Conservation (phyloP, 768 basidiomycete genomes). For the Trametes elegans region DNA sequence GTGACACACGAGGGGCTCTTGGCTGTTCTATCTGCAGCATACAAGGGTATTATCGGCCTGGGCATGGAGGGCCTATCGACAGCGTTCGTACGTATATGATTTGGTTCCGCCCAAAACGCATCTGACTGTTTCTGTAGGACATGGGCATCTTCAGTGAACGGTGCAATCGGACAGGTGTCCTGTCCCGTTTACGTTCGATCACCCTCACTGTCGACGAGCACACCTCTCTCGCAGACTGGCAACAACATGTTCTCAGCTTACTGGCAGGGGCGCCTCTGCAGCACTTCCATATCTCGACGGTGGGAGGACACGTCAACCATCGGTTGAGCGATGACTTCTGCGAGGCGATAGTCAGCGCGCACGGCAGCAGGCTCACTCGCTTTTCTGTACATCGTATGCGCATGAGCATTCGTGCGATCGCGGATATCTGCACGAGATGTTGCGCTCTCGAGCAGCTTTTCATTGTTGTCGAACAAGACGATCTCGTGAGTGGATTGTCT, state of each 20-base stretch:
- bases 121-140: slow-evolving; percentile 40
- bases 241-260: slow-evolving; percentile 12
- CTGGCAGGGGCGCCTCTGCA: slow-evolving; percentile 42
- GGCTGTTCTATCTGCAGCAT: slow-evolving; percentile 45
- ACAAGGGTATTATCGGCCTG: slow-evolving; percentile 48
- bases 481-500: slow-evolving; percentile 41
- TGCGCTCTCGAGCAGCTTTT: slow-evolving; percentile 59
- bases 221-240: slow-evolving; percentile 18
- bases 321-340: slow-evolving; percentile 49
- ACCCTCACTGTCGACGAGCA: slow-evolving; percentile 45
- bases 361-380: slow-evolving; percentile 48
- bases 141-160: slow-evolving; percentile 43
- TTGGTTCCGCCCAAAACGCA: neutral
- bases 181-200: slow-evolving; percentile 50
- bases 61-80: slow-evolving; percentile 62
- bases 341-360: slow-evolving; percentile 44
- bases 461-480: slow-evolving; percentile 47
- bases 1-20: slow-evolving; percentile 62
- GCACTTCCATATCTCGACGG: slow-evolving; percentile 56
- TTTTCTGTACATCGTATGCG: slow-evolving; percentile 67
- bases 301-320: slow-evolving; percentile 35
- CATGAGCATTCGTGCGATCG: slow-evolving; percentile 48
- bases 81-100: slow-evolving; percentile 49
- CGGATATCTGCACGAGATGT: slow-evolving; percentile 55
- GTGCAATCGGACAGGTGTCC: slow-evolving; percentile 35